A percentile compares a stretch with the other conserved stretches of the same genome.
Evolutionary conservation across 129 eudicot species (phyloP).

Genomic region (Chrysanthemum makinoi): DNA sequence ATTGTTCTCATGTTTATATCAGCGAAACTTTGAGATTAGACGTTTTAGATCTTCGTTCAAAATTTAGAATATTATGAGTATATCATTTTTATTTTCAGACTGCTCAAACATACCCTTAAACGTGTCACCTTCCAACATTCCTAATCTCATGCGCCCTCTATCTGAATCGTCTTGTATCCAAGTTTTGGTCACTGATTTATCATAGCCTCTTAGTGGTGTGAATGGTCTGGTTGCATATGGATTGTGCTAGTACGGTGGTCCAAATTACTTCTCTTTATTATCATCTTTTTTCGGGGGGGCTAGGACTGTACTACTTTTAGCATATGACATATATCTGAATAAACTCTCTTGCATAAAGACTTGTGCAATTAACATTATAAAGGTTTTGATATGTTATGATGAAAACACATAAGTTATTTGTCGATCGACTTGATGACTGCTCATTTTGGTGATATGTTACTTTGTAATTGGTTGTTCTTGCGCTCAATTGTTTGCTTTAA

Average conservation of each 20-base stretch:
- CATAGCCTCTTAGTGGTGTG: neutral
- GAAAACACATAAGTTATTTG: too few relatives aligned
- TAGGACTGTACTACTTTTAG: neutral
- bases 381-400: too few relatives aligned
- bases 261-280: neutral
- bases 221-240: neutral
- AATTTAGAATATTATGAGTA: too few relatives aligned
- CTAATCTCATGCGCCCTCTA: neutral
- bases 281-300: neutral
- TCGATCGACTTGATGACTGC: too few relatives aligned
- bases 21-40: constrained; percentile 41
- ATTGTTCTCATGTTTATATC: constrained; percentile 81
- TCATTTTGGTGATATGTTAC: too few relatives aligned
- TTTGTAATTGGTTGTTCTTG: too few relatives aligned
- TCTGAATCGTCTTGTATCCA: neutral
- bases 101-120: too few relatives aligned
- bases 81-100: too few relatives aligned
- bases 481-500: too few relatives aligned
- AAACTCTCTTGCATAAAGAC: too few relatives aligned
- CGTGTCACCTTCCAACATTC: neutral
- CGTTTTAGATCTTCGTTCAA: constrained; percentile 67
- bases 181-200: neutral
- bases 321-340: too few relatives aligned
- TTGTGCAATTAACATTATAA: too few relatives aligned
- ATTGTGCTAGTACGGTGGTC: neutral